Evolutionary conservation across 768 basidiomycete genomes (phyloP), one percentile per base, ranked within the genome.

Genomic region (Lentinula aciculospora): DNA sequence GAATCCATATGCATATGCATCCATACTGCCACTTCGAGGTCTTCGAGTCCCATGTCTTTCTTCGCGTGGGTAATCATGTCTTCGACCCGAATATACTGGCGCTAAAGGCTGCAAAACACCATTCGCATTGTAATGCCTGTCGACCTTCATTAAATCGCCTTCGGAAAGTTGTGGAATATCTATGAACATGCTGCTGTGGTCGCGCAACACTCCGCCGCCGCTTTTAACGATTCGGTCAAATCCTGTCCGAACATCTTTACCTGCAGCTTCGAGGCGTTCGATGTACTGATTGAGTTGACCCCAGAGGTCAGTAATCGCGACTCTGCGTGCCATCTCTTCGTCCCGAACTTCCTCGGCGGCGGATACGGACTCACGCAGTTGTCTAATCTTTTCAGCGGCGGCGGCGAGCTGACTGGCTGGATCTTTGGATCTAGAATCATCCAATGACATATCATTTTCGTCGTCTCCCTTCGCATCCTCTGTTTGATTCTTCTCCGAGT

Each of bases 11-110:
- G 34, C 51, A 27, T 53, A 53, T n/a, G 51, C 51, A 28, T 53
- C 51, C 51, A 53, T 53, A 34, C 51, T 53, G 25, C 36, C 51
- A n/a, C 51, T 53, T 53, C 51, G 51, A 27, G 51, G 51, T 53
- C 51, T 53, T 39, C 51, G 32, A 15, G 51, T 39, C 51, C 51
- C 51, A 28, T 53, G 51, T 39, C 36, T 50, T 48, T 48, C 46
- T 31, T 48, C 46, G 27, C 46, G 46, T 31, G 49, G 32, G 32
- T 50, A 50, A n/a, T 50, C 49, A 23, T 50, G 49, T 29, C 32
- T 50, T 34, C 49, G 49, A 19, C 47, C 31, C 4, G 47, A 32
- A 48, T 48, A 48, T 7, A 15, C 17, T 17, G 37, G 28, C 3
- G 28, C 17, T 21, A 48, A 32, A 50, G 49, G 32, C 25, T 37